phyloP scores from a whole-genome alignment of 2,329 filamentous ascomycete species.

The Remersonia thermophila region DNA sequence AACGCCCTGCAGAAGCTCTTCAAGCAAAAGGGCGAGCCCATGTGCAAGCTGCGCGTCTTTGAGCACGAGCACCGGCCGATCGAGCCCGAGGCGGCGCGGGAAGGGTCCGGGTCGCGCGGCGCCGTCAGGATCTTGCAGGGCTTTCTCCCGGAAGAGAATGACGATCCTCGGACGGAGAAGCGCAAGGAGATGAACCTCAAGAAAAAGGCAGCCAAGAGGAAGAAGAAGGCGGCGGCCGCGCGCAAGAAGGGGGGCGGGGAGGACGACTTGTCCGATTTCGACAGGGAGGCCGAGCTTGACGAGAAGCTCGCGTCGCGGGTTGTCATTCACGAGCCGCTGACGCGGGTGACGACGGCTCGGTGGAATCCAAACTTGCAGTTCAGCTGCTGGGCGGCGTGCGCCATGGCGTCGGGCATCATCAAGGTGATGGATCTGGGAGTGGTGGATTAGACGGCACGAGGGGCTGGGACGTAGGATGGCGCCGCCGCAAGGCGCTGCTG shows the following conservation, averaged over 20 bases:
- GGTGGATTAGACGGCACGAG: too few species aligned
- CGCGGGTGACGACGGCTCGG: slow-evolving; percentile 46
- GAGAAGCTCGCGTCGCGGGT: slow-evolving; percentile 26
- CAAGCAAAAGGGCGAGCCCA: slow-evolving; percentile 26
- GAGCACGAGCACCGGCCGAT: slow-evolving; percentile 38
- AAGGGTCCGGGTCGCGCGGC: slow-evolving; percentile 26
- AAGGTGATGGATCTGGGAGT: slow-evolving; percentile 54
- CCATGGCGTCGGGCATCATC: slow-evolving; percentile 54
- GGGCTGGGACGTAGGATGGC: not conserved
- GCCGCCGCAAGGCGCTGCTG: not conserved
- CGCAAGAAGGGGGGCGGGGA: slow-evolving; percentile 16
- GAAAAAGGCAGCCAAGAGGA: slow-evolving; percentile 26
- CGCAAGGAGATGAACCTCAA: slow-evolving; percentile 23
- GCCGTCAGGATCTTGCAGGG: slow-evolving; percentile 39
- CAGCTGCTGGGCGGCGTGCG: slow-evolving; percentile 55
- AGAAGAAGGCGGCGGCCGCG: slow-evolving; percentile 8
- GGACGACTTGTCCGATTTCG: slow-evolving; percentile 10
- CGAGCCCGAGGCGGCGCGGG: slow-evolving; percentile 2
- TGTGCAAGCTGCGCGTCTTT: slow-evolving; percentile 33
- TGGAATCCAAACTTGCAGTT: slow-evolving; percentile 59
- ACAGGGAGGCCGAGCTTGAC: slow-evolving; percentile 14
- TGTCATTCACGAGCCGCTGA: slow-evolving; percentile 49
- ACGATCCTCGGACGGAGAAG: slow-evolving; percentile 31
- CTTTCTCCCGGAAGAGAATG: slow-evolving; percentile 38
- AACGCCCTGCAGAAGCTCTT: slow-evolving; percentile 34